These are phyloP conservation scores for Nicotiana attenuata DNA, from an alignment of 257 asterid species.

Conservation along the genomic window DNA sequence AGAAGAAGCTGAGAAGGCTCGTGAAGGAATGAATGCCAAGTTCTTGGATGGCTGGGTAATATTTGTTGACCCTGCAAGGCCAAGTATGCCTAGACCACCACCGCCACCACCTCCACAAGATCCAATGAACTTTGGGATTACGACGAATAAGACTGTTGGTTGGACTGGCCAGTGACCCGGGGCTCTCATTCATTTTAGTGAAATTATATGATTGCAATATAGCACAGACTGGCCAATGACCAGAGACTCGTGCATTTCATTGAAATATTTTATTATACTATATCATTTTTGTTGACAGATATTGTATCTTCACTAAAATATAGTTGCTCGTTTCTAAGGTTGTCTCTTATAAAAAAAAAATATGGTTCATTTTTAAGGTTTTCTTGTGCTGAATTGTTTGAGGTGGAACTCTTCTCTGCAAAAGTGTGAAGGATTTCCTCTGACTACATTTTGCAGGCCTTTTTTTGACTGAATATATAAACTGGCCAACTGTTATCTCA, in stretches of 20 bases:
- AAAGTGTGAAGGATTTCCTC: background rate
- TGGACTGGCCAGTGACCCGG: constrained; percentile 46
- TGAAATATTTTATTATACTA: background rate
- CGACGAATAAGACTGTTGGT: constrained; percentile 77
- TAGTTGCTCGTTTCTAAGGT: background rate
- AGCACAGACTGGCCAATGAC: background rate
- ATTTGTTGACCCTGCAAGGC: constrained; percentile 91
- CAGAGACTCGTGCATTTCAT: background rate
- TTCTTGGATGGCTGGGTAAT: constrained; percentile 95
- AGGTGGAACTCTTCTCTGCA: background rate
- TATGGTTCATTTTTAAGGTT: background rate
- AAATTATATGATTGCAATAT: background rate
- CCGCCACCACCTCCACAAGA: constrained; percentile 36
- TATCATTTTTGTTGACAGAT: background rate
- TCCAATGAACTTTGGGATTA: constrained; percentile 45
- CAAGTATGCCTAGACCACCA: constrained; percentile 57
- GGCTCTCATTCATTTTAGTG: background rate
- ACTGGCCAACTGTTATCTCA: background rate
- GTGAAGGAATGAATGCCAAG: constrained; percentile 83
- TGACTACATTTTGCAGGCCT: background rate
- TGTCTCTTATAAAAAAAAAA: background rate
- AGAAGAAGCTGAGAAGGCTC: constrained; percentile 92
- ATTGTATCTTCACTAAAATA: background rate
- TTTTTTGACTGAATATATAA: background rate
- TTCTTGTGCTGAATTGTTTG: background rate